Evolutionary conservation across 2,329 filamentous ascomycete genomes (phyloP).

Genomic region (Zasmidium angulare): DNA sequence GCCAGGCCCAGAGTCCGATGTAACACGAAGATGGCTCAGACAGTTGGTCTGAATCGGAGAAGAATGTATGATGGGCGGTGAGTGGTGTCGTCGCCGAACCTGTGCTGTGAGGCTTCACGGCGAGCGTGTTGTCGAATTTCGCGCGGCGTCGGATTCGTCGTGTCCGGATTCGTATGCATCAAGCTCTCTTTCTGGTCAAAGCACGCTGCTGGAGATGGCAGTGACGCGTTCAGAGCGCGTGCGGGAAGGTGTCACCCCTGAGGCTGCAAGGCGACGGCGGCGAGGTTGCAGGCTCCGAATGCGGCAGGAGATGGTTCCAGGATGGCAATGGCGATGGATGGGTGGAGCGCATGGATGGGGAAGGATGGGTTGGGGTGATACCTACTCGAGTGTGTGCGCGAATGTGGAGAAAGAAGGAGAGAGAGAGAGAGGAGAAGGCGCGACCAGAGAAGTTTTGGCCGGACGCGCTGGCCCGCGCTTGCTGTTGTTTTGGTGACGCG

Average conservation of each 20-base stretch:
- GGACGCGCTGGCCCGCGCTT: too few relatives aligned
- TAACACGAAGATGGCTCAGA: too few relatives aligned
- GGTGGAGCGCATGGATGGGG: neutral
- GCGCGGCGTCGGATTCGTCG: neutral
- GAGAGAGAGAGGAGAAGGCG: neutral
- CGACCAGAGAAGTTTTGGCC: too few relatives aligned
- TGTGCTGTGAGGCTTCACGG: too few relatives aligned
- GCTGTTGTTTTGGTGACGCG: too few relatives aligned
- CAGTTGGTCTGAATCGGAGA: too few relatives aligned
- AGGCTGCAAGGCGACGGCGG: neutral
- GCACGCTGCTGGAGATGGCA: neutral
- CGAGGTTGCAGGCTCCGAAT: neutral
- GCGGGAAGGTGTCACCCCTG: too few relatives aligned
- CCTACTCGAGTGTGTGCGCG: too few relatives aligned
- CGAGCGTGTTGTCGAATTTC: neutral
- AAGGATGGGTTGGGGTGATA: neutral
- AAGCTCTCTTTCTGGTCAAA: neutral
- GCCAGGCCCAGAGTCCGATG: too few relatives aligned
- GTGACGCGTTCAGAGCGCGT: neutral
- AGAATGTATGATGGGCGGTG: too few relatives aligned
- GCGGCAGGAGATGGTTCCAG: neutral
- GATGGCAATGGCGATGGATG: neutral
- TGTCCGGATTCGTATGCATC: neutral
- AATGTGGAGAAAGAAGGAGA: neutral
- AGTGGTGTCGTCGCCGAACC: too few relatives aligned